Percentiles rank a stretch among this genome's conserved stretches.
phyloP scores from a whole-genome alignment of 1,139 yeast genomes.

The Geotrichum bryndzae region DNA sequence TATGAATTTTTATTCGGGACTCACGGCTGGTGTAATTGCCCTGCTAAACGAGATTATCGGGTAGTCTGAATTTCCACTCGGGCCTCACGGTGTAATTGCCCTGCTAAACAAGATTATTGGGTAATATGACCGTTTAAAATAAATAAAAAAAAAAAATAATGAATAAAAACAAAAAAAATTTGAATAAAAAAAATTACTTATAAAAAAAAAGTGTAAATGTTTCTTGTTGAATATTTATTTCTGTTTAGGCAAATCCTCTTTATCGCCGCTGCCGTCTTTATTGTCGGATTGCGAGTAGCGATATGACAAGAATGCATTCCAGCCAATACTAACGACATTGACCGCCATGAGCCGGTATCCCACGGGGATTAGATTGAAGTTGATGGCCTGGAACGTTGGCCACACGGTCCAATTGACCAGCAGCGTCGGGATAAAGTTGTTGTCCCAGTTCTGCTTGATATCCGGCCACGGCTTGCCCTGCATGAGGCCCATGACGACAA shows the following conservation, averaged over 20 bases:
- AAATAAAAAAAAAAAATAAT: too few species aligned
- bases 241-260: neutral
- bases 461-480: constrained; percentile 44
- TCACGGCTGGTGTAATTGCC: neutral
- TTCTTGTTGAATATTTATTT: neutral
- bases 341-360: constrained; percentile 63
- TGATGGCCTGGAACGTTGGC: constrained; percentile 74
- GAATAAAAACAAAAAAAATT: too few species aligned
- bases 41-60: neutral
- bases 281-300: neutral
- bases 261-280: neutral
- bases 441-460: constrained; percentile 20
- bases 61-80: neutral
- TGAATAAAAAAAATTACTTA: too few species aligned
- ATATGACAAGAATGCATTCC: constrained; percentile 77
- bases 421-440: constrained; percentile 42
- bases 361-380: constrained; percentile 67
- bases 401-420: constrained; percentile 75
- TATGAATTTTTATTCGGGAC: neutral
- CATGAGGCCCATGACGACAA: constrained; percentile 57
- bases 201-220: too few species aligned
- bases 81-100: too few species aligned
- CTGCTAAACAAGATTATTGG: too few species aligned
- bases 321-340: constrained; percentile 65
- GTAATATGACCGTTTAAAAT: too few species aligned